Percentiles rank a stretch among this genome's conserved stretches.
Evolutionary conservation across 2,329 filamentous ascomycete species (phyloP).

Genomic region (Phyllosticta citribraziliensis): DNA sequence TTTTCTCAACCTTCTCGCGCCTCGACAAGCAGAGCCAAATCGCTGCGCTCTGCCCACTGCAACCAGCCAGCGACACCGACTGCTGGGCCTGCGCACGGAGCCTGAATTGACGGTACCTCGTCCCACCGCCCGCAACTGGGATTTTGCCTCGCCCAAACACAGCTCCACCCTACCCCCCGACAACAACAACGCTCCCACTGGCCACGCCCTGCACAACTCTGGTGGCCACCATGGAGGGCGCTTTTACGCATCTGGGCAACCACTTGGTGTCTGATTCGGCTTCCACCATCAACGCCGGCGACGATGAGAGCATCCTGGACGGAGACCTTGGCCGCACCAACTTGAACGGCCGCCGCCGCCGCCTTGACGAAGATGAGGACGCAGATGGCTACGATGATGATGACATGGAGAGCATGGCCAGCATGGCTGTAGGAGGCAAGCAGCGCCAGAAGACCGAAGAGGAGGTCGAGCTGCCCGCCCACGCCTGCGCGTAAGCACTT

Average conservation of each 20-base stretch:
- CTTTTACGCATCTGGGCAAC: conserved; percentile 81
- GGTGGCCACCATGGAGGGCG: conserved; percentile 59
- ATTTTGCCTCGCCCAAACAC: conserved; percentile 9
- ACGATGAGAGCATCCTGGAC: conserved; percentile 78
- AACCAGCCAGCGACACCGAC: background rate
- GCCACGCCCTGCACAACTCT: conserved; percentile 9
- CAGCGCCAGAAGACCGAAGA: conserved; percentile 52
- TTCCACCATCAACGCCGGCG: conserved; percentile 79
- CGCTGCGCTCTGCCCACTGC: background rate
- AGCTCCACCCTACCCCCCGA: conserved; percentile 6
- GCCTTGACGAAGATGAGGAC: conserved; percentile 76
- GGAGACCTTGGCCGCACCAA: conserved; percentile 46
- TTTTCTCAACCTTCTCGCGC: background rate
- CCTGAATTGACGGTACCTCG: background rate
- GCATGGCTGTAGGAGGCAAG: conserved; percentile 64
- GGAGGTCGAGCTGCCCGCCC: conserved; percentile 73
- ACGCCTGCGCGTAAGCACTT: conserved; percentile 74
- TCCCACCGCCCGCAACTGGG: conserved; percentile 9
- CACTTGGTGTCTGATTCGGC: conserved; percentile 76
- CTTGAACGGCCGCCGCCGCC: conserved; percentile 51
- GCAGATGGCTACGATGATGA: conserved; percentile 77
- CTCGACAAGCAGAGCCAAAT: background rate
- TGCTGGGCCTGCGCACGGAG: background rate
- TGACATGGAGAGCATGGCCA: conserved; percentile 60
- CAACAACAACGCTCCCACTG: conserved; percentile 10